Percentiles rank a stretch among this genome's conserved stretches.
Evolutionary conservation across 1,284 basidiomycete species (phyloP).

Genomic region (Cystobasidium slooffiae): DNA sequence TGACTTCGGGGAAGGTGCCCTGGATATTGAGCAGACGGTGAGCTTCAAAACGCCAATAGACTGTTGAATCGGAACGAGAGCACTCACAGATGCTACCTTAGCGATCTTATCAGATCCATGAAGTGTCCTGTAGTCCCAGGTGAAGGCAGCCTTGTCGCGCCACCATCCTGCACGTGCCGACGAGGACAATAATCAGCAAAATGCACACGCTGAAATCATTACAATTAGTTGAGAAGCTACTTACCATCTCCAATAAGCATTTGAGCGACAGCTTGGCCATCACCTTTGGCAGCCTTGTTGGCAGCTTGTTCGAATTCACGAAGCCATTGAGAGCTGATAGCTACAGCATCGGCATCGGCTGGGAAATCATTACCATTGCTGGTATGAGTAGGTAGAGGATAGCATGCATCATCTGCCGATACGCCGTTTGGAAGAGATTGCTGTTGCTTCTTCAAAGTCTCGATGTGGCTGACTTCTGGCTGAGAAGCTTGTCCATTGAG

Average conservation of each 20-base stretch:
- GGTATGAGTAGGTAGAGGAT: conserved; percentile 12
- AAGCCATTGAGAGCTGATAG: neutral
- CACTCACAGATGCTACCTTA: conserved; percentile 1
- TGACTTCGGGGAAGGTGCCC: conserved; percentile 6
- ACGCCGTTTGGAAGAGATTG: neutral
- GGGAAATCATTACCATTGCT: conserved; percentile 7
- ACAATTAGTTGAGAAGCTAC: neutral
- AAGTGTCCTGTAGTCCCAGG: conserved; percentile 1
- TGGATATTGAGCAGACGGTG: neutral
- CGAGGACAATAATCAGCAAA: neutral
- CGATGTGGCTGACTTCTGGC: conserved; percentile 5
- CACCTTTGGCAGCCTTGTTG: conserved; percentile 11
- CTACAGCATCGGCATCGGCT: conserved; percentile 6
- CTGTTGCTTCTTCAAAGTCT: conserved; percentile 15
- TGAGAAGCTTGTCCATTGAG: neutral
- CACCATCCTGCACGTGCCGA: conserved; percentile 11
- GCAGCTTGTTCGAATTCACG: conserved; percentile 14
- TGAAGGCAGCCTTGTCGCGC: conserved; percentile 23
- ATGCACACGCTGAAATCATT: neutral
- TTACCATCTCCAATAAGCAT: conserved; percentile 8
- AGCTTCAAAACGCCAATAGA: too few relatives aligned
- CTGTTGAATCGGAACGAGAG: too few relatives aligned
- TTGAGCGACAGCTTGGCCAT: conserved; percentile 3
- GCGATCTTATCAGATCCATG: conserved; percentile 2
- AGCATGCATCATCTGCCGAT: conserved; percentile 11